phyloP scores from a whole-genome alignment of 768 basidiomycete species.

The Tylopilus felleus region DNA sequence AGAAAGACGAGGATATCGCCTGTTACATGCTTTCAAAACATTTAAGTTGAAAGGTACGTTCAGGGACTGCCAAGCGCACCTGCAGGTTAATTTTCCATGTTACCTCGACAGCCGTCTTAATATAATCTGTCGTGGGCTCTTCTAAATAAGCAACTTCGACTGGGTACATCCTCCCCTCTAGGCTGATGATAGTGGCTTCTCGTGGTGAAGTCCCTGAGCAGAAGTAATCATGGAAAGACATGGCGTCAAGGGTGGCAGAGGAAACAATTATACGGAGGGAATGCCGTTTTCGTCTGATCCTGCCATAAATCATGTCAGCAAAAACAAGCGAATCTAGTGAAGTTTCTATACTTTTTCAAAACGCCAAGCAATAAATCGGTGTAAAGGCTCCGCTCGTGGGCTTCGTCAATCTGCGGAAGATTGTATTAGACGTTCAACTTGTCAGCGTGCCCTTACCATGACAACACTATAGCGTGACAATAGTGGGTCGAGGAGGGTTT shows the following conservation, averaged over 20 bases:
- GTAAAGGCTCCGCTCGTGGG: conserved; percentile 94
- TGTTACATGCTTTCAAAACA: conserved; percentile 53
- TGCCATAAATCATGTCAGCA: conserved; percentile 30
- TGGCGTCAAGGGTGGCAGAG: conserved; percentile 94
- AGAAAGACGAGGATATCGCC: conserved; percentile 95
- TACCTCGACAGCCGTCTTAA: conserved; percentile 75
- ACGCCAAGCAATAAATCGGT: conserved; percentile 91
- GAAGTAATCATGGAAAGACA: conserved; percentile 87
- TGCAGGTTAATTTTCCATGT: conserved; percentile 79
- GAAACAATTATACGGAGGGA: conserved; percentile 90
- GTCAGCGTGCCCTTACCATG: conserved; percentile 59
- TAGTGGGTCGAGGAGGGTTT: conserved; percentile 87
- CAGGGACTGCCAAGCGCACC: conserved; percentile 40
- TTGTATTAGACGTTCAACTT: background rate
- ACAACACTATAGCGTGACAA: conserved; percentile 92
- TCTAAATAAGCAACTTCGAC: conserved; percentile 89
- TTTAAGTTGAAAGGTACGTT: background rate
- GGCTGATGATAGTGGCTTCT: conserved; percentile 79
- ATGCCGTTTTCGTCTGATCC: conserved; percentile 89
- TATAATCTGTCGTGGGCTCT: conserved; percentile 77
- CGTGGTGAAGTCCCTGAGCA: conserved; percentile 55
- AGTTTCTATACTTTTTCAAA: conserved; percentile 74
- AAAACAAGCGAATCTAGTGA: background rate
- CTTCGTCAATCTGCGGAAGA: conserved; percentile 81
- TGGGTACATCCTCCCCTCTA: conserved; percentile 94